Conservation (phyloP, 2,329 filamentous ascomycete species). For the Elsinoe ampelina region DNA sequence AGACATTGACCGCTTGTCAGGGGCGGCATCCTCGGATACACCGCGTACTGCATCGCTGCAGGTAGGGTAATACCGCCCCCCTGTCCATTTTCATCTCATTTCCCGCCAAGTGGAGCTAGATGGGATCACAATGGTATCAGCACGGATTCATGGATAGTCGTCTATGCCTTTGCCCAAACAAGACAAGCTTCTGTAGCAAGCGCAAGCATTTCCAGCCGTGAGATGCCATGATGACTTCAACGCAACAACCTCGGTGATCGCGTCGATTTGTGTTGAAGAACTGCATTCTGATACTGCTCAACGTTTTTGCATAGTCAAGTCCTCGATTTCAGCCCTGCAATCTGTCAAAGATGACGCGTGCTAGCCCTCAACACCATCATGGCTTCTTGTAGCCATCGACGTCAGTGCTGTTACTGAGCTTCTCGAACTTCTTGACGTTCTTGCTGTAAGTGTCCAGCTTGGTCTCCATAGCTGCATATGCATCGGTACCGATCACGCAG, state of each 20-base stretch:
- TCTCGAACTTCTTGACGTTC: conserved; percentile 43
- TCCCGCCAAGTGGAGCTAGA: background rate
- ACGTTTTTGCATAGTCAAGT: background rate
- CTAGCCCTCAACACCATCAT: background rate
- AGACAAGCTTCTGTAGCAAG: background rate
- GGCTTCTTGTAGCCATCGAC: conserved; percentile 31
- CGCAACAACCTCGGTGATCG: background rate
- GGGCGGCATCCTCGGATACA: background rate
- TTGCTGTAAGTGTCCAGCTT: conserved; percentile 44
- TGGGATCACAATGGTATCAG: background rate
- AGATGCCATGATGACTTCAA: background rate
- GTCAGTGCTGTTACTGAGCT: conserved; percentile 41
- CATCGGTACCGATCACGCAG: conserved; percentile 46
- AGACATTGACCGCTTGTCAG: background rate
- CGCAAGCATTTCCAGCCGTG: background rate
- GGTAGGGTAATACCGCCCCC: background rate
- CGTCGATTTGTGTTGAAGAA: background rate
- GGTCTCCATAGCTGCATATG: conserved; percentile 38
- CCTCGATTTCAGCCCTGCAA: no score
- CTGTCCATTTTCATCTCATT: conserved; percentile 1
- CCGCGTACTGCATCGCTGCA: background rate
- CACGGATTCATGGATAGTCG: background rate
- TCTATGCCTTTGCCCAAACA: background rate
- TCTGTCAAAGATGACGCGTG: background rate
- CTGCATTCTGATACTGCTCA: background rate